Evolutionary conservation across 2,329 filamentous ascomycete species (phyloP).

Genomic region (Colletotrichum melonis): DNA sequence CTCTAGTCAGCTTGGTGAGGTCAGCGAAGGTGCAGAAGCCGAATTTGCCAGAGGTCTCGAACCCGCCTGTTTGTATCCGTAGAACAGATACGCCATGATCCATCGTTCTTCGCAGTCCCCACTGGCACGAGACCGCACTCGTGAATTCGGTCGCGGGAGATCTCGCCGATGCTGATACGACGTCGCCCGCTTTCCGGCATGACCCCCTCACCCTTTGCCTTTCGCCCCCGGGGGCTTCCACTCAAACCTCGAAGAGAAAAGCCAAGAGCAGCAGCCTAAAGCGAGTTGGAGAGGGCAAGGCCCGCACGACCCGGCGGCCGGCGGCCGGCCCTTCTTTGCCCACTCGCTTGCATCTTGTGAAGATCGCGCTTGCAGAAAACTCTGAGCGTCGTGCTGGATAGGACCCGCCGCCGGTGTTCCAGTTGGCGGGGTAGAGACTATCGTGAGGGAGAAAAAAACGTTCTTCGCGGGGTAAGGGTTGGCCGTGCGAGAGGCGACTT

Average conservation of each 20-base stretch:
- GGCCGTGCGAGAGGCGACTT: neutral
- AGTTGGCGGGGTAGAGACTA: slow-evolving; percentile 28
- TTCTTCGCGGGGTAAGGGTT: slow-evolving; percentile 10
- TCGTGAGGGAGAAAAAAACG: neutral
- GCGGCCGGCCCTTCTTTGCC: neutral
- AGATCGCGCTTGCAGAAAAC: slow-evolving; percentile 6
- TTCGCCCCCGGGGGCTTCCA: neutral
- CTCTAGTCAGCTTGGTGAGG: neutral
- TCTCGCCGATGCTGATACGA: slow-evolving; percentile 25
- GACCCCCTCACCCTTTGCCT: neutral
- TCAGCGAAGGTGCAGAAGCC: neutral
- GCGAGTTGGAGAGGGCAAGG: slow-evolving; percentile 12
- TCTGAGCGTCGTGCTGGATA: slow-evolving; percentile 1
- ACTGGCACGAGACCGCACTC: neutral
- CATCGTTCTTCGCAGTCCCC: neutral
- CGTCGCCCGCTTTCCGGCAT: slow-evolving; percentile 22
- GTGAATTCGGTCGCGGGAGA: neutral
- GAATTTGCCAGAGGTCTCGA: neutral
- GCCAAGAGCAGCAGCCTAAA: neutral
- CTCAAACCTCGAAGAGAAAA: neutral
- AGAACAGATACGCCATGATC: neutral
- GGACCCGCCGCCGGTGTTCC: slow-evolving; percentile 21
- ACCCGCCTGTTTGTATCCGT: neutral
- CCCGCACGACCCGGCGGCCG: neutral
- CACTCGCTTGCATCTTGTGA: slow-evolving; percentile 2